Conservation (phyloP, 2,329 filamentous ascomycete genomes). For the Cadophora malorum region DNA sequence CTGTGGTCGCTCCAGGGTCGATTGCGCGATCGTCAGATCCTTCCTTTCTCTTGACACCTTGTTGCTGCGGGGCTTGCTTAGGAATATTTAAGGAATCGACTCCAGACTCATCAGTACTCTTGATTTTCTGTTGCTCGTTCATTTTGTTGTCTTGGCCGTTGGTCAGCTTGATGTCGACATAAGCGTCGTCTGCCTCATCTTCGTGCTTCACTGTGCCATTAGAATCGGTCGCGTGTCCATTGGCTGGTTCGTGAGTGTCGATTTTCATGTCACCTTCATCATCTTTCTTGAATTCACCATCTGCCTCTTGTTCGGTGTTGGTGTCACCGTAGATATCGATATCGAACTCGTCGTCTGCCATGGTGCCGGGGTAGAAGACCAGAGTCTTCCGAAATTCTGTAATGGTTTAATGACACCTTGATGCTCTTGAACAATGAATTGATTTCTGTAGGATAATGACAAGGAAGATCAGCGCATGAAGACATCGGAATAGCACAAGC, state of each 20-base stretch:
- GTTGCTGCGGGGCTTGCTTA: constrained; percentile 51
- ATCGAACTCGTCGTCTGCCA: constrained; percentile 75
- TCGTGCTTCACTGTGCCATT: constrained; percentile 44
- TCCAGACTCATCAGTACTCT: constrained; percentile 49
- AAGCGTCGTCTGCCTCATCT: constrained; percentile 49
- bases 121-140: constrained; percentile 50
- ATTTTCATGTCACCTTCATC: constrained; percentile 48
- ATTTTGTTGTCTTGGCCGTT: constrained; percentile 45
- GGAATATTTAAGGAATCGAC: constrained; percentile 46
- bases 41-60: constrained; percentile 67
- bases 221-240: constrained; percentile 34
- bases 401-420: constrained; percentile 41
- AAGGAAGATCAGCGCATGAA: constrained; percentile 45
- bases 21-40: constrained; percentile 64
- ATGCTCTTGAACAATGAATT: constrained; percentile 39
- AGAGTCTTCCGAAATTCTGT: constrained; percentile 35
- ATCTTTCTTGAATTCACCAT: constrained; percentile 48
- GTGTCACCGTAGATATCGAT: constrained; percentile 75
- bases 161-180: constrained; percentile 51
- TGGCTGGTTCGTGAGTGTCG: constrained; percentile 43
- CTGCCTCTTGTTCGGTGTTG: constrained; percentile 52
- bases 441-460: constrained; percentile 42
- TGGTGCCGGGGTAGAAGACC: constrained; percentile 44
- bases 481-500: constrained; percentile 31
- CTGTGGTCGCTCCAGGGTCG: constrained; percentile 67